Percentiles rank a stretch among this genome's conserved stretches.
Conservation (phyloP, 768 basidiomycete species). For the Amanita molliuscula region DNA sequence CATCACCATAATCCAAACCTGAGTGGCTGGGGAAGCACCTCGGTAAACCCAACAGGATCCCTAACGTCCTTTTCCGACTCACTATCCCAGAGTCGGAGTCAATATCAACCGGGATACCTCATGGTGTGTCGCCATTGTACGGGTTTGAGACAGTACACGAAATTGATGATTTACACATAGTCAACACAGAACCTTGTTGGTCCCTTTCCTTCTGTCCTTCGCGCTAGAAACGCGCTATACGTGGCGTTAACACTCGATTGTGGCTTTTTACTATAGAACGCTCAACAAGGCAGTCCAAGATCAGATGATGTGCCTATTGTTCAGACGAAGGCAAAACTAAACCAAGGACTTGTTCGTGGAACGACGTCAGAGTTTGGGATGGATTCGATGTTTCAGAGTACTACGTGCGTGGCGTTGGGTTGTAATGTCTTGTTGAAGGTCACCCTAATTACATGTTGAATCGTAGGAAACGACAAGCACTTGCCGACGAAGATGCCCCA, state of each 20-base stretch:
- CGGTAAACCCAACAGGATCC: conserved; percentile 30
- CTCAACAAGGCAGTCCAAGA: conserved; percentile 48
- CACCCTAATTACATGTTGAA: background rate
- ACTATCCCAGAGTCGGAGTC: conserved; percentile 61
- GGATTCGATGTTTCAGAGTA: conserved; percentile 78
- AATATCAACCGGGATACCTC: conserved; percentile 75
- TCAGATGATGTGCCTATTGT: conserved; percentile 68
- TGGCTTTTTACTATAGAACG: conserved; percentile 20
- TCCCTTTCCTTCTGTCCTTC: background rate
- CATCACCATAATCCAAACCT: conserved; percentile 41
- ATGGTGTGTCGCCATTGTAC: conserved; percentile 39
- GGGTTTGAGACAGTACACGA: background rate
- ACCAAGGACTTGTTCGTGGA: conserved; percentile 52
- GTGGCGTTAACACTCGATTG: background rate
- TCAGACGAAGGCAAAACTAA: conserved; percentile 75
- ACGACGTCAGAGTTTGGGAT: conserved; percentile 67
- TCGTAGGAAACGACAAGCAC: conserved; percentile 45
- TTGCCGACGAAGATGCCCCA: conserved; percentile 74
- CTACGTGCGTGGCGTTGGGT: conserved; percentile 35
- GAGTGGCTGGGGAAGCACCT: conserved; percentile 36
- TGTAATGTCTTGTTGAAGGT: background rate
- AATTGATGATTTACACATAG: conserved; percentile 18
- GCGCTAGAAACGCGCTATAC: conserved; percentile 33
- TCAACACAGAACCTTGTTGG: conserved; percentile 34
- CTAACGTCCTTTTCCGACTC: conserved; percentile 50